These are phyloP conservation scores for Trichosporon faecale DNA, from an alignment of 1,284 basidiomycete species.

Conservation along the genomic window DNA sequence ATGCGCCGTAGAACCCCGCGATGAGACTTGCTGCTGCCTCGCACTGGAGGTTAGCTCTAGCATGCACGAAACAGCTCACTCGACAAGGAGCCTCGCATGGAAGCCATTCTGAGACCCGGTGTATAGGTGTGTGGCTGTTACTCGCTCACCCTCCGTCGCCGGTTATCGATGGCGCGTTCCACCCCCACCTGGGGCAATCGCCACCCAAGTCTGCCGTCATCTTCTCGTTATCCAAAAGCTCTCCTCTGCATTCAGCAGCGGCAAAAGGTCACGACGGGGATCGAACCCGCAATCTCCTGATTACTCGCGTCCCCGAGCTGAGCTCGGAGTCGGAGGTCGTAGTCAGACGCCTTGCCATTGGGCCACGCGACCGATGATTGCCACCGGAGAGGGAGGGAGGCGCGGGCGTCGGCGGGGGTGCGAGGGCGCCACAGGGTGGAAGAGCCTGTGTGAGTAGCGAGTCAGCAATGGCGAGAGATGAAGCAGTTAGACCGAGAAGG, in stretches of 20 bases:
- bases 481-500: no score
- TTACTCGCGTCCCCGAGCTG: not conserved
- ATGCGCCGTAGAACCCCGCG: no score
- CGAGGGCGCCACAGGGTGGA: not conserved
- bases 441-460: not conserved
- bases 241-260: not conserved
- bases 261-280: slow-evolving; percentile 3
- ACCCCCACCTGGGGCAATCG: no score
- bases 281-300: slow-evolving; percentile 3
- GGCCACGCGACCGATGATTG: slow-evolving; percentile 1
- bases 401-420: not conserved
- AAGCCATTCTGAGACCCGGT: no score
- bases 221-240: not conserved
- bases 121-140: no score
- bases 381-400: not conserved
- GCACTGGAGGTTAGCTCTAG: no score
- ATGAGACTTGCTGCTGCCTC: no score
- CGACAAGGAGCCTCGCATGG: no score
- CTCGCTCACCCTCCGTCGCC: no score
- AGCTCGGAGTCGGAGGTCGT: not conserved
- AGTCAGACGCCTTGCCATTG: slow-evolving; percentile 5
- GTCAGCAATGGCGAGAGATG: no score
- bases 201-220: not conserved
- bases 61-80: no score
- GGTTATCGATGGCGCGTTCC: no score